Percentiles rank a stretch among this genome's conserved stretches.
phyloP scores from a whole-genome alignment of 2,329 filamentous ascomycete genomes.

The Fusarium albosuccineum region DNA sequence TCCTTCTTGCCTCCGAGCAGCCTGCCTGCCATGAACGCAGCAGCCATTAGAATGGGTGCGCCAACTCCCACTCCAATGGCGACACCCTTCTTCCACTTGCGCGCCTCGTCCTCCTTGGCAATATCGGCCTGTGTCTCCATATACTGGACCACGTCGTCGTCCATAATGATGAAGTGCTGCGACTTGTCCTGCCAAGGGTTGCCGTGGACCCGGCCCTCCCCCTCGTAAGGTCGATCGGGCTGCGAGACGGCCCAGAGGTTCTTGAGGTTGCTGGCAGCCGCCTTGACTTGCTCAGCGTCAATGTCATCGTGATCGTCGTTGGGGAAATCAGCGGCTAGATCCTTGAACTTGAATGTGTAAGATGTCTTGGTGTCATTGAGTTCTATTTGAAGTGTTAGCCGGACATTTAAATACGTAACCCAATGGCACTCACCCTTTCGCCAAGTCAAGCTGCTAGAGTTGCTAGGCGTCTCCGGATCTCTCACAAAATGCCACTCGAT shows the following conservation, averaged over 20 bases:
- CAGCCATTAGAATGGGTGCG: slow-evolving; percentile 3
- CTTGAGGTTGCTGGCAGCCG: slow-evolving; percentile 18
- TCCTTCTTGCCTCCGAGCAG: slow-evolving; percentile 12
- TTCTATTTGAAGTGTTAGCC: slow-evolving; percentile 17
- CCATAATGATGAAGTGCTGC: slow-evolving; percentile 33
- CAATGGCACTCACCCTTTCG: slow-evolving; percentile 13
- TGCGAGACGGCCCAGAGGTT: slow-evolving; percentile 31
- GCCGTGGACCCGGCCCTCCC: slow-evolving; percentile 18
- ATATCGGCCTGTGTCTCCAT: slow-evolving; percentile 16
- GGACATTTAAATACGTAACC: fast-evolving
- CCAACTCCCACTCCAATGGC: slow-evolving; percentile 30
- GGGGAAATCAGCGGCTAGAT: slow-evolving; percentile 29
- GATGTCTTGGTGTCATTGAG: slow-evolving; percentile 23
- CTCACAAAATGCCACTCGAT: slow-evolving; percentile 32
- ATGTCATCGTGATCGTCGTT: slow-evolving; percentile 28
- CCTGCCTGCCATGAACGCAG: slow-evolving; percentile 17
- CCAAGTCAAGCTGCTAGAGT: slow-evolving; percentile 28
- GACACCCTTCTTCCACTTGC: slow-evolving; percentile 23
- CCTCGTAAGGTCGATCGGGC: slow-evolving; percentile 17
- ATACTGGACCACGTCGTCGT: slow-evolving; percentile 18
- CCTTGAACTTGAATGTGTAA: slow-evolving; percentile 34
- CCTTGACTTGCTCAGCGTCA: slow-evolving; percentile 28
- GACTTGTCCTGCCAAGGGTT: slow-evolving; percentile 28
- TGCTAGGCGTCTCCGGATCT: slow-evolving; percentile 20
- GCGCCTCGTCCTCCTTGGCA: not conserved